Evolutionary conservation across 352 stramenopile species (phyloP).

Genomic region (Pythium oligandrum): DNA sequence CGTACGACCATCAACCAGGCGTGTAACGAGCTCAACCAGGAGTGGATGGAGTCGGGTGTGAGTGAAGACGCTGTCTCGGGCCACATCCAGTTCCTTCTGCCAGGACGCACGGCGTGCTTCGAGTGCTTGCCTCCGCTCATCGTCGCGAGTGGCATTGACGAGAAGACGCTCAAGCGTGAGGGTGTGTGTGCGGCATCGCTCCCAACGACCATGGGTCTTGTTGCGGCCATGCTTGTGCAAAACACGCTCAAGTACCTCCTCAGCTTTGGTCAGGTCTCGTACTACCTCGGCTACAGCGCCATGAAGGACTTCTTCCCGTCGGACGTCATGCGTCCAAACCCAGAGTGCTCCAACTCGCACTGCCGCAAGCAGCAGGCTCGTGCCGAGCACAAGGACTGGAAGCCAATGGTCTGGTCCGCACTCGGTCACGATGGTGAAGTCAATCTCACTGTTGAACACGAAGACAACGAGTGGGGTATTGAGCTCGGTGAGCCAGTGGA

Average conservation of each 20-base stretch:
- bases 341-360: conserved; percentile 74
- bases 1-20: conserved; percentile 85
- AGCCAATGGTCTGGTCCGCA: conserved; percentile 67
- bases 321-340: conserved; percentile 78
- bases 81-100: conserved; percentile 86
- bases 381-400: conserved; percentile 42
- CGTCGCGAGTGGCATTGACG: conserved; percentile 80
- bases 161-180: conserved; percentile 85
- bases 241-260: conserved; percentile 88
- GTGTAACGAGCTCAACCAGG: conserved; percentile 82
- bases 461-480: conserved; percentile 88
- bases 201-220: conserved; percentile 87
- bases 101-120: conserved; percentile 84
- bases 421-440: conserved; percentile 48
- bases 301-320: conserved; percentile 87
- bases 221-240: conserved; percentile 83
- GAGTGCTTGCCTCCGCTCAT: conserved; percentile 86
- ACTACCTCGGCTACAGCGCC: conserved; percentile 85
- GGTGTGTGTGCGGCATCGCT: conserved; percentile 86
- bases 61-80: conserved; percentile 88
- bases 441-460: conserved; percentile 48
- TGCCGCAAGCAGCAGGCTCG: conserved; percentile 68
- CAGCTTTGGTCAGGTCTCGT: conserved; percentile 80
- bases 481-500: conserved; percentile 40
- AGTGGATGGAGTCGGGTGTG: conserved; percentile 89